Conservation (phyloP, 805 yeast genomes). For the Clavispora asparagi region DNA sequence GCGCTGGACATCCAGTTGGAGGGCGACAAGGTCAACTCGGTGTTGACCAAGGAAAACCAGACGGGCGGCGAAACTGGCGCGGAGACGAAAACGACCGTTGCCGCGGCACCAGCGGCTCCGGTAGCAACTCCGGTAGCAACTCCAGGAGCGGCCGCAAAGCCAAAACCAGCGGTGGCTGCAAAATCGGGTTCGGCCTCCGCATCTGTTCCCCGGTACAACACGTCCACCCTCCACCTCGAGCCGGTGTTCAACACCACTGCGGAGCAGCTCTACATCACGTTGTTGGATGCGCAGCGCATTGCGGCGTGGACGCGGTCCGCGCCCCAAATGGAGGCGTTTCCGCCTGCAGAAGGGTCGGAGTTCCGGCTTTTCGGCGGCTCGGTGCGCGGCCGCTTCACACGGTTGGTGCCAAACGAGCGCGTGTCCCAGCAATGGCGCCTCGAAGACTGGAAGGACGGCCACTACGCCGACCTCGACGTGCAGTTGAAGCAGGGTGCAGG, state of each 20-base stretch:
- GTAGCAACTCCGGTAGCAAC: background rate
- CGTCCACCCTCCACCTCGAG: conserved; percentile 71
- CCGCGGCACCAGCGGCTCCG: conserved; percentile 3
- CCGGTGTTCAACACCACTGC: conserved; percentile 85
- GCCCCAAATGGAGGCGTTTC: conserved; percentile 46
- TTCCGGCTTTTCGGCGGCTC: conserved; percentile 85
- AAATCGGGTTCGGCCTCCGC: conserved; percentile 2
- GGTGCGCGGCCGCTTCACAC: conserved; percentile 63
- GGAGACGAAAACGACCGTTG: conserved; percentile 25
- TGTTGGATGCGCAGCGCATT: conserved; percentile 70
- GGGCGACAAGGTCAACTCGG: conserved; percentile 32
- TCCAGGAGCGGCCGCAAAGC: background rate
- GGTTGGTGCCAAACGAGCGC: conserved; percentile 51
- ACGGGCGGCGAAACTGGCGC: conserved; percentile 33
- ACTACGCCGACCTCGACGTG: conserved; percentile 64
- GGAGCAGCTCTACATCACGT: conserved; percentile 73
- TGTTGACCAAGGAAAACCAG: conserved; percentile 49
- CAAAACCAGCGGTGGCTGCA: conserved; percentile 4
- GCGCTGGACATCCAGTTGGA: conserved; percentile 87
- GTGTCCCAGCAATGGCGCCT: conserved; percentile 84
- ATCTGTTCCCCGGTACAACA: conserved; percentile 62
- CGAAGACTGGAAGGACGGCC: conserved; percentile 82
- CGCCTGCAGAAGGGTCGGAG: conserved; percentile 52
- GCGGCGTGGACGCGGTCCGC: conserved; percentile 88
- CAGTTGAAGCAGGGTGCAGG: conserved; percentile 71